Evolutionary conservation across 208 protist genomes (phyloP).

Genomic region (Trypanosoma theileri): DNA sequence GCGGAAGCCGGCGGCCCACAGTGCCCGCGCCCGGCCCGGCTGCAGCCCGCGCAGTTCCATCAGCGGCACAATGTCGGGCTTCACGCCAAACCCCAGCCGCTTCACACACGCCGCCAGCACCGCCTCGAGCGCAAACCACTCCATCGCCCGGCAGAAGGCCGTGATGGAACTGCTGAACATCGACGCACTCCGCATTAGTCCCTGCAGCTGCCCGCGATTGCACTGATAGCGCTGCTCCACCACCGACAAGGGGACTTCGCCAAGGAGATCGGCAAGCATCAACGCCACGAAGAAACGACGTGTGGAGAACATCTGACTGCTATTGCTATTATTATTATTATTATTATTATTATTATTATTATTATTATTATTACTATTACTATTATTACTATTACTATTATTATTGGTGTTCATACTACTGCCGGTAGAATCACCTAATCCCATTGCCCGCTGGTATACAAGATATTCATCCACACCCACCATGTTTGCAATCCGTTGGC

Average conservation of each 20-base stretch:
- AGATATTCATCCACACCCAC: slow-evolving; percentile 76
- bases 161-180: slow-evolving; percentile 90
- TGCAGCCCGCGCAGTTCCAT: slow-evolving; percentile 85
- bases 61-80: slow-evolving; percentile 89
- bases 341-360: too few relatives aligned
- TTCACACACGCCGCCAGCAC: slow-evolving; percentile 85
- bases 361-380: too few relatives aligned
- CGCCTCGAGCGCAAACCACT: slow-evolving; percentile 87
- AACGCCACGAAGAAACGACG: slow-evolving; percentile 89
- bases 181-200: slow-evolving; percentile 73
- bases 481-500: slow-evolving; percentile 77
- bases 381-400: too few relatives aligned
- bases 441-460: slow-evolving; percentile 72
- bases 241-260: slow-evolving; percentile 66
- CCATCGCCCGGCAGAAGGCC: slow-evolving; percentile 86
- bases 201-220: slow-evolving; percentile 82
- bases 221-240: slow-evolving; percentile 77
- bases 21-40: slow-evolving; percentile 67
- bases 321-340: too few relatives aligned
- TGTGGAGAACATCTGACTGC: slow-evolving; percentile 55
- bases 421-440: slow-evolving; percentile 40
- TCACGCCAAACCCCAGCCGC: slow-evolving; percentile 86
- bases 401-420: slow-evolving; percentile 23
- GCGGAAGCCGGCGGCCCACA: slow-evolving; percentile 83
- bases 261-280: slow-evolving; percentile 84